These are phyloP conservation scores for Phlebiopsis flavidoalba DNA, from an alignment of 768 basidiomycete genomes.

Conservation along the genomic window DNA sequence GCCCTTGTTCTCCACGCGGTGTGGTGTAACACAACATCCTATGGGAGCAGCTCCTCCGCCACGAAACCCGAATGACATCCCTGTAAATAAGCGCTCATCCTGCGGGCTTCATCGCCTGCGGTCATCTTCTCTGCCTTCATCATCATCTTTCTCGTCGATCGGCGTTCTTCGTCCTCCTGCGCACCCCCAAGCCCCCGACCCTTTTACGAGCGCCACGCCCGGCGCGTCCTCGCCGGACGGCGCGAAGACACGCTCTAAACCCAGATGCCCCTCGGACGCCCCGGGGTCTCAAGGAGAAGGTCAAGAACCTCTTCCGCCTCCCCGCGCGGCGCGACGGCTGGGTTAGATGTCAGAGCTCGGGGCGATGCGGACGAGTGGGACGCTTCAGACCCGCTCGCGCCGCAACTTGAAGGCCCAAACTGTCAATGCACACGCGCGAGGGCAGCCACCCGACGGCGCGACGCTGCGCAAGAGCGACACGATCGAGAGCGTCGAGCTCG, in stretches of 20 bases:
- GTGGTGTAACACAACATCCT: neutral
- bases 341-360: slow-evolving; percentile 45
- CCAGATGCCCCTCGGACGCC: slow-evolving; percentile 16
- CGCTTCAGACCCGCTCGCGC: slow-evolving; percentile 17
- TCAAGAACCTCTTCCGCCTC: slow-evolving; percentile 24
- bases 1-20: neutral
- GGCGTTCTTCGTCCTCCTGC: slow-evolving; percentile 55
- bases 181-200: slow-evolving; percentile 40
- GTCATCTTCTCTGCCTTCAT: slow-evolving; percentile 51
- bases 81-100: slow-evolving; percentile 22
- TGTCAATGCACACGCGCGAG: neutral
- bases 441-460: neutral
- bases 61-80: slow-evolving; percentile 4
- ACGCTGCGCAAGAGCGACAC: slow-evolving; percentile 4
- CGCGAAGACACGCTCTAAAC: slow-evolving; percentile 14
- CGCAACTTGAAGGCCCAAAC: too few species aligned
- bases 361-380: slow-evolving; percentile 39
- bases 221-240: slow-evolving; percentile 19
- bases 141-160: slow-evolving; percentile 45
- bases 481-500: slow-evolving; percentile 13
- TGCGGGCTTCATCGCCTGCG: slow-evolving; percentile 56
- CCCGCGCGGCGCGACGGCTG: slow-evolving; percentile 36
- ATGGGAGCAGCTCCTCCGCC: neutral
- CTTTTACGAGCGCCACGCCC: slow-evolving; percentile 26
- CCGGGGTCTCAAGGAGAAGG: slow-evolving; percentile 24